A percentile compares a stretch with the other conserved stretches of the same genome.
These are phyloP conservation scores for Dictyostelium discoideum DNA, from an alignment of 78 protist species.

Conservation along the genomic window dicty_2.7 NC_007091.3:1811001-1811500, in stretches of 20 bases:
- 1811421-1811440: constrained; percentile 66
- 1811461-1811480: background rate
- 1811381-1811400: constrained; percentile 71
- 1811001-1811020: background rate
- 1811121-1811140: background rate
- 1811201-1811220: constrained; percentile 29
- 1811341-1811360: constrained; percentile 24
- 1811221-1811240: constrained; percentile 36
- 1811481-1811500: background rate
- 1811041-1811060: background rate
- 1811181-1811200: constrained; percentile 23
- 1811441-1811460: constrained; percentile 49
- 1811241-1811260: background rate
- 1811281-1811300: constrained; percentile 53
- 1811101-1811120: background rate
- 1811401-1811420: constrained; percentile 71
- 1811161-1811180: background rate
- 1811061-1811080: background rate
- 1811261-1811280: constrained; percentile 65
- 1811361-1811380: constrained; percentile 54
- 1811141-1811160: background rate
- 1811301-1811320: constrained; percentile 75
- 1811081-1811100: constrained; percentile 28
- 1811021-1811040: background rate
- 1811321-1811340: constrained; percentile 59